Percentiles rank a stretch among this genome's conserved stretches.
These are phyloP conservation scores for Candida ipomoeae DNA, from an alignment of 805 yeast species.

Conservation along the genomic window DNA sequence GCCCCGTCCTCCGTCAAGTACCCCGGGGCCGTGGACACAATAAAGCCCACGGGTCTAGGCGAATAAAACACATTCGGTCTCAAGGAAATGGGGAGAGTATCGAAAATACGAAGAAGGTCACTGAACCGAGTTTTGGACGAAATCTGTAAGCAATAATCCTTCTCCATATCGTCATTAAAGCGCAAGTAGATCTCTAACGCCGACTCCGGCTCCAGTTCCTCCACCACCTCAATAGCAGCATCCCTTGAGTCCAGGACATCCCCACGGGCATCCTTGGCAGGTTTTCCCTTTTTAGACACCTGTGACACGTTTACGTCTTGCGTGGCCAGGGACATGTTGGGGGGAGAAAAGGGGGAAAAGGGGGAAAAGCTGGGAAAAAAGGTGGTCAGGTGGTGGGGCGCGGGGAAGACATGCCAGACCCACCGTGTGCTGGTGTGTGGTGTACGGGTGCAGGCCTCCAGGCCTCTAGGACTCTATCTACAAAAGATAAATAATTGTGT, in stretches of 20 bases:
- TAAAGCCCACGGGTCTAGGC: constrained; percentile 59
- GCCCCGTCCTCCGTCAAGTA: constrained; percentile 80
- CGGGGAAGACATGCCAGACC: neutral
- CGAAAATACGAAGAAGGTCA: constrained; percentile 58
- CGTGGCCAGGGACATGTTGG: constrained; percentile 1
- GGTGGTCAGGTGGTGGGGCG: too few relatives aligned
- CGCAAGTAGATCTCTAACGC: constrained; percentile 61
- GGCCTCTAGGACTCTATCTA: too few relatives aligned
- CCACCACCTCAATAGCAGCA: constrained; percentile 4
- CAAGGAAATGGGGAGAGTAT: constrained; percentile 64
- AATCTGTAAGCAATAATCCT: constrained; percentile 87
- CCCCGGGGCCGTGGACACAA: constrained; percentile 67
- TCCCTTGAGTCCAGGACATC: neutral
- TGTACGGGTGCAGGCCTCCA: too few relatives aligned
- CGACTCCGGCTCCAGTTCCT: constrained; percentile 7
- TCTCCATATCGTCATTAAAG: constrained; percentile 77
- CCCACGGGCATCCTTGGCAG: neutral
- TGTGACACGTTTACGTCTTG: constrained; percentile 4
- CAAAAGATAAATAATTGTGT: too few relatives aligned
- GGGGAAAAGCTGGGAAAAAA: neutral
- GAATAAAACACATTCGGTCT: constrained; percentile 77
- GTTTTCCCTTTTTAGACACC: neutral
- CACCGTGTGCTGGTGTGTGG: too few relatives aligned
- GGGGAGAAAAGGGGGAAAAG: neutral
- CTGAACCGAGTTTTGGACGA: constrained; percentile 53